Conservation (phyloP, 805 yeast genomes). For the Wickerhamiella alocasiicola region DNA sequence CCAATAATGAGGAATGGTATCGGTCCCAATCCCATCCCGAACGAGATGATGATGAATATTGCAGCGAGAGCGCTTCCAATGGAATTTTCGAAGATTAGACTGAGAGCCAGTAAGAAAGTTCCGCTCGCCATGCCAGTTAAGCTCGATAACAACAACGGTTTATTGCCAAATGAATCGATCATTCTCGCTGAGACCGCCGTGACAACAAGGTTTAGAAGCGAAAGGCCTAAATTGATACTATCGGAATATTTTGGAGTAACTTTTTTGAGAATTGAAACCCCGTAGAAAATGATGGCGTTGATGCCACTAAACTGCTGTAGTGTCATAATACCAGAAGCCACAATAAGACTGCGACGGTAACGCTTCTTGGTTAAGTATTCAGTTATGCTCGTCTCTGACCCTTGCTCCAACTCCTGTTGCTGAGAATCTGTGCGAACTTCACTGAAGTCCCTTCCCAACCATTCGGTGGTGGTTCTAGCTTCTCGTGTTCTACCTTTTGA, state of each 20-base stretch:
- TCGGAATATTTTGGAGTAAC: conserved; percentile 63
- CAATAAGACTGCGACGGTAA: conserved; percentile 46
- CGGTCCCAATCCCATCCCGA: conserved; percentile 91
- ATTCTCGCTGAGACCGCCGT: conserved; percentile 63
- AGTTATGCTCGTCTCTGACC: neutral
- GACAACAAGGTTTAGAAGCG: conserved; percentile 58
- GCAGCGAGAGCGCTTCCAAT: conserved; percentile 49
- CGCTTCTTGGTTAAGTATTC: conserved; percentile 32
- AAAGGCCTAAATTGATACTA: conserved; percentile 60
- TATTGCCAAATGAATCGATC: conserved; percentile 68
- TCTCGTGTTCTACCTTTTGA: neutral
- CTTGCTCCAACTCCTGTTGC: neutral
- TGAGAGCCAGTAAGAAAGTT: conserved; percentile 50
- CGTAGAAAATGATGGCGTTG: conserved; percentile 85
- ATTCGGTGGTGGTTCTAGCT: conserved; percentile 2
- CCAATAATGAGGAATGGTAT: conserved; percentile 83
- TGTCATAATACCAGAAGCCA: conserved; percentile 58
- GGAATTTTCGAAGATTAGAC: conserved; percentile 41
- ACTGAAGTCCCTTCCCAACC: conserved; percentile 1
- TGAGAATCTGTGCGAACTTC: neutral
- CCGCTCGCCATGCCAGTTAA: conserved; percentile 55
- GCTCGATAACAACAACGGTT: conserved; percentile 55
- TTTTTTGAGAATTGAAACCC: conserved; percentile 67
- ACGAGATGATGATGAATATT: conserved; percentile 62
- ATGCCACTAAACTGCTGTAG: conserved; percentile 92